These are phyloP conservation scores for Verticillium nubilum DNA, from an alignment of 2,329 filamentous ascomycete species.

Conservation along the genomic window DNA sequence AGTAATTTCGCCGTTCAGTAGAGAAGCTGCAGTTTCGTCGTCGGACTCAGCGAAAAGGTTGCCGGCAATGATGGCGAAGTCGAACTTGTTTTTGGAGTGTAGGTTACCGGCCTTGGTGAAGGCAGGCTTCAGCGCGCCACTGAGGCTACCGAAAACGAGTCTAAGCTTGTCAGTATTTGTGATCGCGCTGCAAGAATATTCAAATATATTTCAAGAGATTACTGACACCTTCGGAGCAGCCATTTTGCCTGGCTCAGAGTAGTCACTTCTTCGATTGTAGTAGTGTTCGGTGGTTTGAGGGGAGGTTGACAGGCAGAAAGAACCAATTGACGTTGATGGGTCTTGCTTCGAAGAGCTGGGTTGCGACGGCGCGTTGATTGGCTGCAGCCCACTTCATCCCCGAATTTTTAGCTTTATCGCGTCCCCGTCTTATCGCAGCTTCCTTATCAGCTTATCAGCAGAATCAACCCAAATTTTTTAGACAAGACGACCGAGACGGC, in stretches of 20 bases:
- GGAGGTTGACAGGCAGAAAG: constrained; percentile 1
- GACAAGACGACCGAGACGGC: constrained; percentile 3
- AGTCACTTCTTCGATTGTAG: background rate
- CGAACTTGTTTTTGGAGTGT: constrained; percentile 83
- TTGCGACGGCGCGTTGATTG: constrained; percentile 6
- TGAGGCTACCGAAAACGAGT: constrained; percentile 76
- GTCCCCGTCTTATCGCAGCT: constrained; percentile 2
- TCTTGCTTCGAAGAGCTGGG: background rate
- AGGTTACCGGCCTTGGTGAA: constrained; percentile 77
- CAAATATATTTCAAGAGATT: background rate
- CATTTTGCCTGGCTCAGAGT: constrained; percentile 25
- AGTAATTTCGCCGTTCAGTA: constrained; percentile 67
- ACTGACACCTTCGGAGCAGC: constrained; percentile 43
- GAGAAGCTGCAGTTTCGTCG: constrained; percentile 52
- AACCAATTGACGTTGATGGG: background rate
- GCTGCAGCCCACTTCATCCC: background rate
- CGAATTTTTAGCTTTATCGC: background rate
- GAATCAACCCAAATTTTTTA: constrained; percentile 15
- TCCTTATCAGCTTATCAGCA: constrained; percentile 13
- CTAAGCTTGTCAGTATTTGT: constrained; percentile 30
- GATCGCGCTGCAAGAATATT: background rate
- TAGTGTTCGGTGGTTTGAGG: background rate
- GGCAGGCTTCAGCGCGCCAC: constrained; percentile 69
- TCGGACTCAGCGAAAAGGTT: constrained; percentile 68
- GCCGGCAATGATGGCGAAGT: constrained; percentile 77